Evolutionary conservation across 2,329 filamentous ascomycete genomes (phyloP).

Genomic region (Sporothrix pallida): DNA sequence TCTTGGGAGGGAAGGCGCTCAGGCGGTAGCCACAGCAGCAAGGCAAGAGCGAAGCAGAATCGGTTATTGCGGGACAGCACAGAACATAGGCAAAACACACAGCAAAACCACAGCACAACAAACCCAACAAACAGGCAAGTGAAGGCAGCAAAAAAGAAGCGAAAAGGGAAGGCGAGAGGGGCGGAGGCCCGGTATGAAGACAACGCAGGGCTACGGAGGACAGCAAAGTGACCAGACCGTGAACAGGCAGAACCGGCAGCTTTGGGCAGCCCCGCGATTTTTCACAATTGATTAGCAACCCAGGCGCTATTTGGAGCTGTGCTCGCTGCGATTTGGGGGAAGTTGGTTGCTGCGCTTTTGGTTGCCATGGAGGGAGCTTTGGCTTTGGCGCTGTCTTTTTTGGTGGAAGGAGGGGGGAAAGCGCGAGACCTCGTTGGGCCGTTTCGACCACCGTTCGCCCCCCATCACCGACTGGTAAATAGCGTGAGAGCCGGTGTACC

Average conservation of each 20-base stretch:
- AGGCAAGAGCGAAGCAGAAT: slow-evolving; percentile 5
- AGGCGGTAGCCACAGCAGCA: slow-evolving; percentile 31
- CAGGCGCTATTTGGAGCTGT: slow-evolving; percentile 14
- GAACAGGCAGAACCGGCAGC: slow-evolving; percentile 26
- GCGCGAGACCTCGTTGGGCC: slow-evolving; percentile 14
- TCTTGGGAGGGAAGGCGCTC: background rate
- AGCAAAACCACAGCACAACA: background rate
- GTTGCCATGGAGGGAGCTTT: slow-evolving; percentile 26
- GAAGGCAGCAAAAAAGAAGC: background rate
- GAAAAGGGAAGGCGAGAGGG: slow-evolving; percentile 21
- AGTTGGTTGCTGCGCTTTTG: slow-evolving; percentile 11
- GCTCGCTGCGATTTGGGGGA: slow-evolving; percentile 4
- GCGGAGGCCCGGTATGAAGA: slow-evolving; percentile 28
- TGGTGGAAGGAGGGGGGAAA: background rate
- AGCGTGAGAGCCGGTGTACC: background rate
- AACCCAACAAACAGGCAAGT: background rate
- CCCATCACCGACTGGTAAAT: background rate
- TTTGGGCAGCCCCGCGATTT: slow-evolving; percentile 31
- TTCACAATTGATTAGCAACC: slow-evolving; percentile 28
- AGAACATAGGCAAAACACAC: background rate
- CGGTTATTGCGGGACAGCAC: slow-evolving; percentile 22
- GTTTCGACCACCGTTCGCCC: slow-evolving; percentile 5
- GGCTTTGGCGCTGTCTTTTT: background rate
- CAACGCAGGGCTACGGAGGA: slow-evolving; percentile 28
- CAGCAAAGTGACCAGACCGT: slow-evolving; percentile 19